Percentiles rank a stretch among this genome's conserved stretches.
phyloP scores from a whole-genome alignment of 177 flowering plant species.

The Vitis hybrid region DNA sequence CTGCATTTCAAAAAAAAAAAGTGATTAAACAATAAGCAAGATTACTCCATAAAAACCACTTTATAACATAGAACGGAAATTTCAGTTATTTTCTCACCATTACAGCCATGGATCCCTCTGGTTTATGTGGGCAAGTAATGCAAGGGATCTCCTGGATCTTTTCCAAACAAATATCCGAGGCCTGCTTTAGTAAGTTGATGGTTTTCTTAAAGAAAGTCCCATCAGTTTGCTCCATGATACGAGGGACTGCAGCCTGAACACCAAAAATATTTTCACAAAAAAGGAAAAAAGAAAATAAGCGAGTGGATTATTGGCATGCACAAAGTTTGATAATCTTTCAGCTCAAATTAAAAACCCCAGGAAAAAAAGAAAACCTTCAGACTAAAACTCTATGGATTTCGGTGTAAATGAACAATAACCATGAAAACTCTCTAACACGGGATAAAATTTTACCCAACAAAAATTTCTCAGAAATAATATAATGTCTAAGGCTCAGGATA shows the following conservation, averaged over 20 bases:
- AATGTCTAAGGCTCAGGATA: not conserved
- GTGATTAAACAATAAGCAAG: not conserved
- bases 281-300: not conserved
- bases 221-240: slow-evolving; percentile 54
- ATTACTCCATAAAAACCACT: too few species aligned
- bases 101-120: slow-evolving; percentile 82
- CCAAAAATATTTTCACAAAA: not conserved
- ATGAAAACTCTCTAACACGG: too few species aligned
- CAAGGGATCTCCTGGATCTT: slow-evolving; percentile 56
- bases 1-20: slow-evolving; percentile 30
- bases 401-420: too few species aligned
- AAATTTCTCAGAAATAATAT: not conserved
- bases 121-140: slow-evolving; percentile 62
- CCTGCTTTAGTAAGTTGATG: slow-evolving; percentile 43
- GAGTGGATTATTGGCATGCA: not conserved
- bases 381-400: not conserved
- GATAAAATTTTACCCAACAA: too few species aligned
- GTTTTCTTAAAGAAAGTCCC: slow-evolving; percentile 54
- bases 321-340: too few species aligned
- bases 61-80: not conserved
- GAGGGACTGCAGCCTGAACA: slow-evolving; percentile 77
- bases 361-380: not conserved
- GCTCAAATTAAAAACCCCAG: too few species aligned
- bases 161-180: slow-evolving; percentile 53
- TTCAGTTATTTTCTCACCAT: slow-evolving; percentile 49